Evolutionary conservation across 2,329 filamentous ascomycete genomes (phyloP).

Genomic region (Talaromyces islandicus): DNA sequence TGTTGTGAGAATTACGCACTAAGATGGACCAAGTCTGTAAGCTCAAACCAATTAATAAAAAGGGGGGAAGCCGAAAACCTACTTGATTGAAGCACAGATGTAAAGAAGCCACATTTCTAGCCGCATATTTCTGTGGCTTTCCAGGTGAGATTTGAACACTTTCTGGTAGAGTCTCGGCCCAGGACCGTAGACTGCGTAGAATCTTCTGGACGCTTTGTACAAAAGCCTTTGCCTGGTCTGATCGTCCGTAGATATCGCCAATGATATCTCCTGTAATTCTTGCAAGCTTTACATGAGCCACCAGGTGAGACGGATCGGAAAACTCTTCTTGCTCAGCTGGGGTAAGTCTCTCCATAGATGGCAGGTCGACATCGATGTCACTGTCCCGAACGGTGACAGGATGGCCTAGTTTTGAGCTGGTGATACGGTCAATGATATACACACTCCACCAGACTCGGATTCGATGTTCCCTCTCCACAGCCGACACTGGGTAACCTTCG

Average conservation of each 20-base stretch:
- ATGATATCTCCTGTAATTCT: slow-evolving; percentile 13
- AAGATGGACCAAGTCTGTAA: neutral
- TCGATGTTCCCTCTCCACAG: slow-evolving; percentile 12
- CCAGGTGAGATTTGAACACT: slow-evolving; percentile 11
- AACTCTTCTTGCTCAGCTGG: slow-evolving; percentile 11
- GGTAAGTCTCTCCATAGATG: slow-evolving; percentile 12
- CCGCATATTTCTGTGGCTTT: slow-evolving; percentile 4
- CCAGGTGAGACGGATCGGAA: slow-evolving; percentile 11
- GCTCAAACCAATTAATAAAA: neutral
- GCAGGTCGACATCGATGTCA: slow-evolving; percentile 13
- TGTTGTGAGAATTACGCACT: slow-evolving; percentile 13
- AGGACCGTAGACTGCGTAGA: slow-evolving; percentile 11
- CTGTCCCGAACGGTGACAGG: slow-evolving; percentile 11
- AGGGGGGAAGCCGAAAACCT: neutral
- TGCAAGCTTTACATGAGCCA: slow-evolving; percentile 12
- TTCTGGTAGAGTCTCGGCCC: slow-evolving; percentile 12
- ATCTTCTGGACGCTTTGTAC: slow-evolving; percentile 14
- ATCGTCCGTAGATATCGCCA: slow-evolving; percentile 12
- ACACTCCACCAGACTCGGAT: slow-evolving; percentile 14
- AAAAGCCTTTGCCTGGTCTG: slow-evolving; percentile 8
- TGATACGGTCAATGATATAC: slow-evolving; percentile 12
- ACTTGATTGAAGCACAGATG: slow-evolving; percentile 14
- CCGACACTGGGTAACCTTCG: slow-evolving; percentile 9
- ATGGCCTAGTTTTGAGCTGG: slow-evolving; percentile 13
- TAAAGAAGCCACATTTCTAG: slow-evolving; percentile 12